Evolutionary conservation across 2,329 filamentous ascomycete genomes (phyloP), one percentile per base, ranked within the genome.

Genomic region (Ramularia endophylla): DNA sequence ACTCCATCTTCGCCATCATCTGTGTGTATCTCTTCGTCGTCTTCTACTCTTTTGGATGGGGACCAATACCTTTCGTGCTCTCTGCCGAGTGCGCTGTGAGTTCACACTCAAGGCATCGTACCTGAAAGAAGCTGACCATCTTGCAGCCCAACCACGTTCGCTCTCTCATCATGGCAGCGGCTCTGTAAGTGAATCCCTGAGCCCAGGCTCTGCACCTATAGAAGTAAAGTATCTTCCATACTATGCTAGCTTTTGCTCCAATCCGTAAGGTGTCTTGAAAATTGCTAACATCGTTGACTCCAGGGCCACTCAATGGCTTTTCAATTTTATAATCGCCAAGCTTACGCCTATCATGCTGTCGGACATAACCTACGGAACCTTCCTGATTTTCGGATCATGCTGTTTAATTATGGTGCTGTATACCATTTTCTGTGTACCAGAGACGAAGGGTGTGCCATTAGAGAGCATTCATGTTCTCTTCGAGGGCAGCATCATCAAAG

Each of bases 1-100:
- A 82, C 8, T 82, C 57, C 43, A 65, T 63, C 34, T 68, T 74
- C 36, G 65, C 69, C 7, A 73, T 75, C 57, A 65, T 74, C 38
- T 74, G 72, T 55, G 68, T 75, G 4, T 74, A 73, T 46, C 57
- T 70, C 5, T 70, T 69, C 38, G 68, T 70, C 6, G 65, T 69
- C 8, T 70, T 70, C 51, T 70, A 69, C 55, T 65, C 60, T 2
- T 68, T 69, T 39, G 67, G 59, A 15, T 71, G 67, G 67, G 68
- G 68, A 4, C 67, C 67, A 1, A 66, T 66, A 5, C 66, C 68
- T 1, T 71, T 67, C 43, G 62, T 71, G 13, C 56, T 70, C n/a
- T 58, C 57, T 8, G 64, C 62, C 5, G 67, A 71, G 44, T 46
- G 46, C 27, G 40, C 41, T 18, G 25, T 37, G 34, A 34, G 32